phyloP scores from a whole-genome alignment of 768 basidiomycete genomes.

The Leccinum incarnatum region DNA sequence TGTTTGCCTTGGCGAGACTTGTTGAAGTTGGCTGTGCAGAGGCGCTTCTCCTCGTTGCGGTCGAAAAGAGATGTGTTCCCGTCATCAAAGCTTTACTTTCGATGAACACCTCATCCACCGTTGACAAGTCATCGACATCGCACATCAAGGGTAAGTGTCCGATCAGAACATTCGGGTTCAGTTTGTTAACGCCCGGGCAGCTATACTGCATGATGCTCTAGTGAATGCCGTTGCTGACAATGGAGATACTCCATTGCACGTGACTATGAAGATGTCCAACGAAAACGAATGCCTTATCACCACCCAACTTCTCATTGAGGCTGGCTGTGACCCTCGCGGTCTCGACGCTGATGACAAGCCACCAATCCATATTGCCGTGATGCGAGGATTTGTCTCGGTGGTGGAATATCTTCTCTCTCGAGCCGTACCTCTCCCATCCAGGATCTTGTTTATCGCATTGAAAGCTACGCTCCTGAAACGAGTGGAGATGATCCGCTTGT shows the following conservation, averaged over 20 bases:
- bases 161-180: neutral
- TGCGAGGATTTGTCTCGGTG: neutral
- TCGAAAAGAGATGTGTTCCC: neutral
- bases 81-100: constrained; percentile 6
- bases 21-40: neutral
- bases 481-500: too few relatives aligned
- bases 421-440: neutral
- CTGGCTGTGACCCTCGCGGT: neutral
- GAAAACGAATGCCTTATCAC: neutral
- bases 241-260: neutral
- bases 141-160: neutral
- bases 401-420: neutral
- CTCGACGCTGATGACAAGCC: neutral
- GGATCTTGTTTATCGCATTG: neutral
- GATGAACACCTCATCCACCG: neutral
- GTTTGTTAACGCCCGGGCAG: neutral
- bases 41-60: neutral
- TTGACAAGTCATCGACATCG: neutral
- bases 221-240: neutral
- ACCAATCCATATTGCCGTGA: neutral
- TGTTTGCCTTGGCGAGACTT: neutral
- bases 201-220: neutral
- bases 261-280: neutral
- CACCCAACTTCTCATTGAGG: neutral
- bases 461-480: neutral